These are phyloP conservation scores for Oryza nivara DNA, from an alignment of 176 grass and related monocot species.

Conservation along the genomic window DNA sequence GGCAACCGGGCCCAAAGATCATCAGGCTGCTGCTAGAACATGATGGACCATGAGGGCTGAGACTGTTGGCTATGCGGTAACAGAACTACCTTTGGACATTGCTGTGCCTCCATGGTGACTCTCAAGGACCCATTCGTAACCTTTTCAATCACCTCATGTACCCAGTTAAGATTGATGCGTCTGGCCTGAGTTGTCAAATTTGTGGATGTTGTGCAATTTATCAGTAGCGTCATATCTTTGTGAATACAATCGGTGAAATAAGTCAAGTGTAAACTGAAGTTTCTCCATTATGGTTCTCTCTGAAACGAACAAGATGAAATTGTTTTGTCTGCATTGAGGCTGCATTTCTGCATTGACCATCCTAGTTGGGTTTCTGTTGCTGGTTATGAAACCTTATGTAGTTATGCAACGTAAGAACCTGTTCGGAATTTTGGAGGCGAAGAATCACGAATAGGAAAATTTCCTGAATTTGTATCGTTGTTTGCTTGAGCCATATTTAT, in stretches of 20 bases:
- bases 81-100: neutral
- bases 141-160: constrained; percentile 44
- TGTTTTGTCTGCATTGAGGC: neutral
- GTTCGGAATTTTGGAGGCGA: neutral
- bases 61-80: constrained; percentile 22
- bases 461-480: neutral
- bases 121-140: constrained; percentile 41
- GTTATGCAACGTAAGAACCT: neutral
- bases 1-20: constrained; percentile 62
- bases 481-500: neutral
- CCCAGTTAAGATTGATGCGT: constrained; percentile 30
- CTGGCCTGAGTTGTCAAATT: constrained; percentile 32
- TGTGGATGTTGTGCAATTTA: constrained; percentile 62
- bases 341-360: neutral
- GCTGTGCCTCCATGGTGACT: constrained; percentile 31
- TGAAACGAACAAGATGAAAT: constrained; percentile 17
- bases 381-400: neutral
- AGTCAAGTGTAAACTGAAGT: constrained; percentile 49
- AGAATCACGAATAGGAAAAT: neutral
- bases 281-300: constrained; percentile 27
- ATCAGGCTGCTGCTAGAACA: constrained; percentile 75
- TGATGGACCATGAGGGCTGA: neutral
- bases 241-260: constrained; percentile 56
- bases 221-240: constrained; percentile 59
- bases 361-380: too few relatives aligned